Percentiles rank a stretch among this genome's conserved stretches.
Evolutionary conservation across 2,329 filamentous ascomycete species (phyloP).

Genomic region (Xylariales sp.): DNA sequence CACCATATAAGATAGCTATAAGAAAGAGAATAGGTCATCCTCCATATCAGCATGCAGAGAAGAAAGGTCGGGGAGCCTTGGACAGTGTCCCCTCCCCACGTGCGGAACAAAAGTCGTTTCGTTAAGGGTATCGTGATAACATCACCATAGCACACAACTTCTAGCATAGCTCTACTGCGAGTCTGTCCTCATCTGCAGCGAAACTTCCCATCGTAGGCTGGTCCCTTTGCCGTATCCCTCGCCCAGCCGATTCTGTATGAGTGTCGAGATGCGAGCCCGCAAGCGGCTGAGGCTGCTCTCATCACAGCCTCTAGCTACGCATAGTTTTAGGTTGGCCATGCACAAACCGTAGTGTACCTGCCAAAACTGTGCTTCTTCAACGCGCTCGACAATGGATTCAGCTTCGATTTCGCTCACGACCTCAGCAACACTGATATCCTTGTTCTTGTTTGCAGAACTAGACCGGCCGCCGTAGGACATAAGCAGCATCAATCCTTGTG

Average conservation of each 20-base stretch:
- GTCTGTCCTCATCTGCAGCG: constrained; percentile 63
- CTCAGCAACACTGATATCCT: constrained; percentile 55
- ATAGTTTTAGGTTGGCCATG: constrained; percentile 88
- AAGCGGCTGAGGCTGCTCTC: constrained; percentile 70
- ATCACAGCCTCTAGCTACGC: constrained; percentile 59
- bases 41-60: no score
- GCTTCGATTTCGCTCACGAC: constrained; percentile 83
- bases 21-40: no score
- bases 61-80: no score
- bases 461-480: constrained; percentile 72
- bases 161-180: neutral
- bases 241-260: constrained; percentile 81
- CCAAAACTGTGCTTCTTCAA: constrained; percentile 96
- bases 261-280: constrained; percentile 68
- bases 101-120: no score
- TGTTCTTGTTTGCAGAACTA: constrained; percentile 21
- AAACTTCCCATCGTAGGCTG: constrained; percentile 88
- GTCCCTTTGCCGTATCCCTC: constrained; percentile 80
- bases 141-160: no score
- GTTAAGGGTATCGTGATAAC: no score
- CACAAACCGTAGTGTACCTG: constrained; percentile 96
- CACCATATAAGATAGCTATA: no score
- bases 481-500: constrained; percentile 87
- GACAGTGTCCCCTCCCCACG: no score
- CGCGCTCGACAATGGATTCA: constrained; percentile 68